phyloP scores from a whole-genome alignment of 805 yeast genomes.

The Yarrowia sp. region DNA sequence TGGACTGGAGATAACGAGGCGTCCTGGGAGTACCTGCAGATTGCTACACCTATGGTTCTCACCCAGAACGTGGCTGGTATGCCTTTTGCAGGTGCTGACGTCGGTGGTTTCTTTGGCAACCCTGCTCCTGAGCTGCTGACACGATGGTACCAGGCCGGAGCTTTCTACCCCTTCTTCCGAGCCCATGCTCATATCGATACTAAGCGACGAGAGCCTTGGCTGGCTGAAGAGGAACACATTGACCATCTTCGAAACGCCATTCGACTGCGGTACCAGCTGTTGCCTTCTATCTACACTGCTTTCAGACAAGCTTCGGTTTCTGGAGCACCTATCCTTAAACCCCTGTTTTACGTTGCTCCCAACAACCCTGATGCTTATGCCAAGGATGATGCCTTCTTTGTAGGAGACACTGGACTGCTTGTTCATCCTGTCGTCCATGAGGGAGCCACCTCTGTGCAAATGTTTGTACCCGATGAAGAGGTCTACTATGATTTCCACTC shows the following conservation, averaged over 20 bases:
- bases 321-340: constrained; percentile 65
- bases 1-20: constrained; percentile 99
- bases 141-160: constrained; percentile 95
- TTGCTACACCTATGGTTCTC: constrained; percentile 83
- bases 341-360: constrained; percentile 38
- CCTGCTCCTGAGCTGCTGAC: constrained; percentile 77
- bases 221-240: constrained; percentile 72
- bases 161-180: constrained; percentile 94
- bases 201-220: constrained; percentile 88
- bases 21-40: constrained; percentile 79
- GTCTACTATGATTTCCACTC: constrained; percentile 41
- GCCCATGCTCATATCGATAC: constrained; percentile 97
- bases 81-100: constrained; percentile 95
- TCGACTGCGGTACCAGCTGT: constrained; percentile 64
- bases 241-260: constrained; percentile 67
- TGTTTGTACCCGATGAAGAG: constrained; percentile 51
- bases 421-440: constrained; percentile 77
- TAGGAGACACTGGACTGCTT: constrained; percentile 68
- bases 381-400: constrained; percentile 78
- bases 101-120: constrained; percentile 94
- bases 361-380: constrained; percentile 47
- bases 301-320: constrained; percentile 60
- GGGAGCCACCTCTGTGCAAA: constrained; percentile 43
- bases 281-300: constrained; percentile 78
- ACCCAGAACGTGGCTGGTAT: constrained; percentile 78